Evolutionary conservation across 495 filamentous ascomycete species (phyloP).

Genomic region (Annulohypoxylon maeteangense): DNA sequence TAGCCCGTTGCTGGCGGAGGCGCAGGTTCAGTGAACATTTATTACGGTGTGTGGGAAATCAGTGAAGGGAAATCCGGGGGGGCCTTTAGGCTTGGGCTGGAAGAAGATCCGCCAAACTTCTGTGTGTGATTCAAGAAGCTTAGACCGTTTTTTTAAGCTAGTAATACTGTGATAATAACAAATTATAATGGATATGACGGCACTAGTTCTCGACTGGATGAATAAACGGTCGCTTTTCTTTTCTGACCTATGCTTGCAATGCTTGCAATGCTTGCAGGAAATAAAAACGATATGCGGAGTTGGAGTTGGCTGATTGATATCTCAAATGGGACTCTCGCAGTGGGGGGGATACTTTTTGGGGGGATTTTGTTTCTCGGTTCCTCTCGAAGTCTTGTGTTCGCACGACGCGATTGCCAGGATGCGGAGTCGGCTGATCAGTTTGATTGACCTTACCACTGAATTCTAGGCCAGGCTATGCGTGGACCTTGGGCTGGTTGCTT

Average conservation of each 20-base stretch:
- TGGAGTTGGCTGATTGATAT: constrained; percentile 23
- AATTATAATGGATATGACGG: constrained; percentile 30
- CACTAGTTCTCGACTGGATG: constrained; percentile 31
- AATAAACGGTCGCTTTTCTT: constrained; percentile 9
- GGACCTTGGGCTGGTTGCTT: constrained; percentile 31
- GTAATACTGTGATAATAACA: constrained; percentile 36
- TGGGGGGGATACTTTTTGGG: constrained; percentile 1
- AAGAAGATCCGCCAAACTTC: constrained; percentile 26
- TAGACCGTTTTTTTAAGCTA: constrained; percentile 30
- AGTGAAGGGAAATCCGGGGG: constrained; percentile 30
- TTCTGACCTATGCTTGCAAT: constrained; percentile 4
- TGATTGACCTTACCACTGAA: constrained; percentile 23
- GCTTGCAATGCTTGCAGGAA: background rate
- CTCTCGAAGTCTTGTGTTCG: constrained; percentile 30
- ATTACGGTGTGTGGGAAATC: constrained; percentile 37
- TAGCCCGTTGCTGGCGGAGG: constrained; percentile 60
- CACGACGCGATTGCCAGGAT: constrained; percentile 27
- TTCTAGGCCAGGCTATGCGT: constrained; percentile 37
- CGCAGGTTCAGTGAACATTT: constrained; percentile 67
- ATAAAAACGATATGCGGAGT: constrained; percentile 22
- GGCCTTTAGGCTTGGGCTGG: constrained; percentile 15
- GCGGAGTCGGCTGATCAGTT: constrained; percentile 43
- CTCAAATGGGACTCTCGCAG: constrained; percentile 26
- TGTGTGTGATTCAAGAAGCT: constrained; percentile 29
- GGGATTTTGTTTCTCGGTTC: constrained; percentile 13